These are phyloP conservation scores for Psophocarpus tetragonolobus DNA, from an alignment of 306 rosid species.

Conservation along the genomic window DNA sequence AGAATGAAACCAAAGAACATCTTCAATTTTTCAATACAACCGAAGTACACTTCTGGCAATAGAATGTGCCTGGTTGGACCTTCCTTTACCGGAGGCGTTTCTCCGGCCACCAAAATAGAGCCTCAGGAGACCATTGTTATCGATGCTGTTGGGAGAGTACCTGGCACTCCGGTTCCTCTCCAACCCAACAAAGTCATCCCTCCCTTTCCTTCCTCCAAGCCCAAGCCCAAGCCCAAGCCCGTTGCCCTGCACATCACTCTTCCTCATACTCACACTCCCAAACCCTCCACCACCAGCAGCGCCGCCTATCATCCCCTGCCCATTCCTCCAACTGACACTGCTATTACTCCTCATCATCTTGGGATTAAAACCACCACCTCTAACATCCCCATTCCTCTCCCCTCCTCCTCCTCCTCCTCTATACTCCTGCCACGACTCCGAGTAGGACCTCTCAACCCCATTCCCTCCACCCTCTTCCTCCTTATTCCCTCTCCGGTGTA, in stretches of 20 bases:
- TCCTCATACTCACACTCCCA: slow-evolving; percentile 54
- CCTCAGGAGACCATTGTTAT: slow-evolving; percentile 67
- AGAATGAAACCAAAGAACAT: slow-evolving; percentile 61
- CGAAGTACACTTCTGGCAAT: slow-evolving; percentile 95
- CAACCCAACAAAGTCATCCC: slow-evolving; percentile 68
- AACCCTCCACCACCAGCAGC: slow-evolving; percentile 24
- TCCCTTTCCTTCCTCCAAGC: slow-evolving; percentile 51
- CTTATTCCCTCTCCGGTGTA: slow-evolving; percentile 64
- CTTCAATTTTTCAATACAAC: slow-evolving; percentile 67
- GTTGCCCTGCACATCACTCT: slow-evolving; percentile 58
- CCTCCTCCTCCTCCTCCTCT: slow-evolving; percentile 46
- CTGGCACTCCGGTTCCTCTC: slow-evolving; percentile 88
- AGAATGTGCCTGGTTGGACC: slow-evolving; percentile 87
- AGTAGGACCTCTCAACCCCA: slow-evolving; percentile 74
- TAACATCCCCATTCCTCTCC: slow-evolving; percentile 59
- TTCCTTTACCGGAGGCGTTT: slow-evolving; percentile 59
- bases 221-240: slow-evolving; percentile 33
- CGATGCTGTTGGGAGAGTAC: slow-evolving; percentile 69
- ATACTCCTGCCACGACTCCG: slow-evolving; percentile 89
- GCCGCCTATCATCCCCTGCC: slow-evolving; percentile 31
- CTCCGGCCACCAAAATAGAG: slow-evolving; percentile 82
- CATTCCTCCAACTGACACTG: slow-evolving; percentile 94
- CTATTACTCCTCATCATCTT: slow-evolving; percentile 78
- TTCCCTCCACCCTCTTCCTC: slow-evolving; percentile 72
- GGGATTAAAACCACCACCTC: slow-evolving; percentile 58